phyloP scores from a whole-genome alignment of 1,284 basidiomycete genomes.

The Apiotrichum sp. region DNA sequence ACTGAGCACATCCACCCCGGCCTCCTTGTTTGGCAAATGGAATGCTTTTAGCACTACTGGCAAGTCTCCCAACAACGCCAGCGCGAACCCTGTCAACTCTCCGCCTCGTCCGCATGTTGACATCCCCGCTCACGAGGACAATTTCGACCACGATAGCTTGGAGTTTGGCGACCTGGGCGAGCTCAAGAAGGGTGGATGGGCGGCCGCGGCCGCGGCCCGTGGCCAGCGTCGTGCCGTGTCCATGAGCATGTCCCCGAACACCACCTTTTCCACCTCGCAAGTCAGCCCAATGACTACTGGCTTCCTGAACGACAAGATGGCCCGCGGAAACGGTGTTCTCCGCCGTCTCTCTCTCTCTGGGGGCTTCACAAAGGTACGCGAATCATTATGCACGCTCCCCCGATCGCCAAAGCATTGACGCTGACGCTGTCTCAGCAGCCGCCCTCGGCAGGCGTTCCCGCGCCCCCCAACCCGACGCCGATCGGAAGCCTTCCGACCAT shows the following conservation, averaged over 20 bases:
- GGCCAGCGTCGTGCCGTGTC: slow-evolving; percentile 29
- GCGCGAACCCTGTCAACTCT: slow-evolving; percentile 12
- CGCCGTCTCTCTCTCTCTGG: slow-evolving; percentile 35
- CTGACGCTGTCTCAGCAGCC: background rate
- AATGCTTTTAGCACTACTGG: slow-evolving; percentile 8
- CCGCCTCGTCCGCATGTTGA: slow-evolving; percentile 5
- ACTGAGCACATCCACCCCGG: slow-evolving; percentile 3
- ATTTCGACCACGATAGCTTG: slow-evolving; percentile 31
- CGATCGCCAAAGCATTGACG: no score
- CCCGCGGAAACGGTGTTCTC: slow-evolving; percentile 38
- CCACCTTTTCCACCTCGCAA: background rate
- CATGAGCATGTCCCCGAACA: slow-evolving; percentile 21
- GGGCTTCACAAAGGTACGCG: slow-evolving; percentile 25
- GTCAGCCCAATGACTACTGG: slow-evolving; percentile 7
- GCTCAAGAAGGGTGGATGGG: slow-evolving; percentile 27
- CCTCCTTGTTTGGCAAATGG: slow-evolving; percentile 14
- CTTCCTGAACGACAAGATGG: slow-evolving; percentile 35
- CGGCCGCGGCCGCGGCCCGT: slow-evolving; percentile 15
- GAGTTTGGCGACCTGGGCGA: slow-evolving; percentile 39
- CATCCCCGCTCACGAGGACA: slow-evolving; percentile 11
- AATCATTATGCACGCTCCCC: background rate
- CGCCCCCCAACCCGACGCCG: slow-evolving; percentile 17
- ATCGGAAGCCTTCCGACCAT: slow-evolving; percentile 8
- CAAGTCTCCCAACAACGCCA: background rate
- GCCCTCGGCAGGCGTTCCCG: slow-evolving; percentile 11